Conservation (phyloP, 1,284 basidiomycete species). For the Sanghuangporus sanghuang region DNA sequence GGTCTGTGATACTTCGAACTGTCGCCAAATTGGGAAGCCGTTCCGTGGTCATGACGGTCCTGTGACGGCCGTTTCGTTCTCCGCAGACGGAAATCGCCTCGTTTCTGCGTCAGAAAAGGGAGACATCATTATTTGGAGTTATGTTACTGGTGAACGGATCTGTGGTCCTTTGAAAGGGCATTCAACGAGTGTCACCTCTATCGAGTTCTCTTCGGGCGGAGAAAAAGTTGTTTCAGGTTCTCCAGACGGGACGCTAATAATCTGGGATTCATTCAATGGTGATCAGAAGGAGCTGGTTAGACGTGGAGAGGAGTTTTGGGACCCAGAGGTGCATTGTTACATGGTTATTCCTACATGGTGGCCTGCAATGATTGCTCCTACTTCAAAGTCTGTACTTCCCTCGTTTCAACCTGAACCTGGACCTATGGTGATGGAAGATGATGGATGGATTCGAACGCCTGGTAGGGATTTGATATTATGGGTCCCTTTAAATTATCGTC, state of each 20-base stretch:
- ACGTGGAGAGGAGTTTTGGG: too few species aligned
- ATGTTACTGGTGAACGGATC: not conserved
- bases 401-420: too few species aligned
- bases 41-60: not conserved
- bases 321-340: too few species aligned
- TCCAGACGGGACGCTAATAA: constrained; percentile 1
- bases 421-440: too few species aligned
- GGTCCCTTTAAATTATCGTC: too few species aligned
- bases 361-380: too few species aligned
- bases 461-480: too few species aligned
- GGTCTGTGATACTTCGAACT: not conserved
- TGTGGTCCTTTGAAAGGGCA: not conserved
- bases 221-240: constrained; percentile 7
- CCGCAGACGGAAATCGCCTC: not conserved
- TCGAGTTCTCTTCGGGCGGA: constrained; percentile 14
- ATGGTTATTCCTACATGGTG: too few species aligned
- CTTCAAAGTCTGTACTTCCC: too few species aligned
- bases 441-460: too few species aligned
- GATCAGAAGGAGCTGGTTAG: too few species aligned
- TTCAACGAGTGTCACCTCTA: not conserved
- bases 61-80: not conserved
- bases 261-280: constrained; percentile 1
- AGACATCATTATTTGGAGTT: not conserved
- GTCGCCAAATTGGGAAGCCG: not conserved
- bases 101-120: not conserved